phyloP scores from a whole-genome alignment of 441 rosid species.

The Brassica hybrid region DNA sequence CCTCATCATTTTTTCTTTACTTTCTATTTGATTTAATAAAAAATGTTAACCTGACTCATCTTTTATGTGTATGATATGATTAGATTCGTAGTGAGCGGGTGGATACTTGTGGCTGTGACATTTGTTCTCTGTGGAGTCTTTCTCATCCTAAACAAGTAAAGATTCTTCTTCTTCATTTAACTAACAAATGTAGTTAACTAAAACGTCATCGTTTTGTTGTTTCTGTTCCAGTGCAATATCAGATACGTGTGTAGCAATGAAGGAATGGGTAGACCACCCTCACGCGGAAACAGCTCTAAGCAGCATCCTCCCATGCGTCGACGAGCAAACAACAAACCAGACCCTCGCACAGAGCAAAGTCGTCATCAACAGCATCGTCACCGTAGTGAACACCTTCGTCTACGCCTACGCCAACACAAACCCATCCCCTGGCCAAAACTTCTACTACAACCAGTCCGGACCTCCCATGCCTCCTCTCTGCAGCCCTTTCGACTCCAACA shows the following conservation, averaged over 20 bases:
- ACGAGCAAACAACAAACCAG: slow-evolving; percentile 81
- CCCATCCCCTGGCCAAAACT: slow-evolving; percentile 56
- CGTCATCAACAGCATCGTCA: slow-evolving; percentile 79
- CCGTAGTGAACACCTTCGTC: slow-evolving; percentile 77
- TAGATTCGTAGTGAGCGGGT: slow-evolving; percentile 90
- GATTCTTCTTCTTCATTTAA: too few relatives aligned
- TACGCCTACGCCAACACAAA: slow-evolving; percentile 78
- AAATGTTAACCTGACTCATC: slow-evolving; percentile 27
- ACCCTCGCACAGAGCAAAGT: slow-evolving; percentile 85
- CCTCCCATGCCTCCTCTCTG: slow-evolving; percentile 92
- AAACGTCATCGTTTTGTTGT: slow-evolving; percentile 5
- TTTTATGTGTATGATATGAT: slow-evolving; percentile 12
- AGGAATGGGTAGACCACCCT: slow-evolving; percentile 93
- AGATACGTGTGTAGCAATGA: slow-evolving; percentile 93
- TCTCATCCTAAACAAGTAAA: slow-evolving; percentile 80
- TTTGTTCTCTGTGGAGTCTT: slow-evolving; percentile 88
- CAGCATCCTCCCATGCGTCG: slow-evolving; percentile 90
- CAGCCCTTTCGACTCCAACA: slow-evolving; percentile 70
- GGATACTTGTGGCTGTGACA: slow-evolving; percentile 88
- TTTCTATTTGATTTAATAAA: not conserved
- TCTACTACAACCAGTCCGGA: slow-evolving; percentile 86
- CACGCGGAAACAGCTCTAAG: slow-evolving; percentile 92
- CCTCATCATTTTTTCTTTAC: slow-evolving; percentile 12
- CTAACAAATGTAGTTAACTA: too few relatives aligned
- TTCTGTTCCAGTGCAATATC: slow-evolving; percentile 62